A percentile compares a stretch with the other conserved stretches of the same genome.
Conservation (phyloP, 352 stramenopile species). For the Phytophthora pluvialis region DNA sequence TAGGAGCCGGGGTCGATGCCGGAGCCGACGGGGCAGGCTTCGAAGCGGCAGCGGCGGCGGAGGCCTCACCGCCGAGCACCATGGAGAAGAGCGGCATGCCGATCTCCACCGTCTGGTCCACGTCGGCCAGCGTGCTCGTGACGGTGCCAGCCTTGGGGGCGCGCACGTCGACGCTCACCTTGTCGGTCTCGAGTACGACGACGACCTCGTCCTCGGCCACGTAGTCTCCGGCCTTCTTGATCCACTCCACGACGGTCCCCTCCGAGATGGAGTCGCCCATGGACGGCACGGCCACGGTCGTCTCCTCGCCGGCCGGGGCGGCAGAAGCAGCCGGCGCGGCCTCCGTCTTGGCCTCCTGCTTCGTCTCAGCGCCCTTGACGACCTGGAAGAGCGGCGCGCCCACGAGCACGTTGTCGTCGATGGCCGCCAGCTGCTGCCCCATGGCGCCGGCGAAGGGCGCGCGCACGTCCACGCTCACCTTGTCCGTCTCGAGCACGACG, state of each 20-base stretch:
- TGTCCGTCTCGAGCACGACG: constrained; percentile 99
- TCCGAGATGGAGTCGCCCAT: constrained; percentile 98
- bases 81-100: constrained; percentile 94
- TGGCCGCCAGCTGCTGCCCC: constrained; percentile 88
- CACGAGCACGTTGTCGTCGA: constrained; percentile 96
- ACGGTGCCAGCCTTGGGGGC: constrained; percentile 89
- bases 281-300: constrained; percentile 80
- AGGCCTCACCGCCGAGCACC: constrained; percentile 70
- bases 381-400: constrained; percentile 93
- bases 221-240: constrained; percentile 92
- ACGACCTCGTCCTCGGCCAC: constrained; percentile 97
- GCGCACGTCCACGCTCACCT: constrained; percentile 93
- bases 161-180: constrained; percentile 94
- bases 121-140: constrained; percentile 88
- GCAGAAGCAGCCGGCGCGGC: constrained; percentile 13
- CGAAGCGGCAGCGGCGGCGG: constrained; percentile 31
- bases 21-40: constrained; percentile 17
- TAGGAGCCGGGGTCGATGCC: constrained; percentile 32
- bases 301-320: constrained; percentile 35
- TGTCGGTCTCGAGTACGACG: constrained; percentile 98
- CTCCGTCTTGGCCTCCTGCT: constrained; percentile 27
- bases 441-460: constrained; percentile 89
- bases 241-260: constrained; percentile 97
- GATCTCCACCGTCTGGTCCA: constrained; percentile 97
- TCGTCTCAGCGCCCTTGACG: constrained; percentile 66